Percentiles rank a stretch among this genome's conserved stretches.
phyloP scores from a whole-genome alignment of 306 rosid species.

The Alnus glutinosa region DNA sequence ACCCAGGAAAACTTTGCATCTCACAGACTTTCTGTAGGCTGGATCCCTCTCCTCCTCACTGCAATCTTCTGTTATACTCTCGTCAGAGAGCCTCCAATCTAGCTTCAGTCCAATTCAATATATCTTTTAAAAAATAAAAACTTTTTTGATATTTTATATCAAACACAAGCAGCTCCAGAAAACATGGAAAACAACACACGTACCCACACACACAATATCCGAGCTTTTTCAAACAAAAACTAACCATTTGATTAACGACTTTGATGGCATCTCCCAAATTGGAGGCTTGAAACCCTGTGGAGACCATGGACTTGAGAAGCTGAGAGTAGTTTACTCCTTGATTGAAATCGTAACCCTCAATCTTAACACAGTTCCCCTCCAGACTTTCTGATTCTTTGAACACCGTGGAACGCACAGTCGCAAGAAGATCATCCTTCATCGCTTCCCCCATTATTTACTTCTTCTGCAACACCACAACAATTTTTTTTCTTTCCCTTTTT shows the following conservation, averaged over 20 bases:
- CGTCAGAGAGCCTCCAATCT: slow-evolving; percentile 88
- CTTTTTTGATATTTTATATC: not conserved
- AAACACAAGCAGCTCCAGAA: not conserved
- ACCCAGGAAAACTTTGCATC: slow-evolving; percentile 83
- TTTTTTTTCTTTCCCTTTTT: too few species aligned
- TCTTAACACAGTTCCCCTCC: slow-evolving; percentile 50
- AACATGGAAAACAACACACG: too few species aligned
- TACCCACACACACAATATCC: too few species aligned
- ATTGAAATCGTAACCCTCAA: slow-evolving; percentile 87
- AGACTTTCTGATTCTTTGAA: slow-evolving; percentile 74
- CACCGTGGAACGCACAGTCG: slow-evolving; percentile 50
- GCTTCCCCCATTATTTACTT: slow-evolving; percentile 37
- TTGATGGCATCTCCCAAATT: slow-evolving; percentile 76
- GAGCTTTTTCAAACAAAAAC: slow-evolving; percentile 1
- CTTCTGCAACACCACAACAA: not conserved
- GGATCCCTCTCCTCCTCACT: slow-evolving; percentile 52
- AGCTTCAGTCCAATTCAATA: slow-evolving; percentile 53
- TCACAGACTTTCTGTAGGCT: slow-evolving; percentile 49
- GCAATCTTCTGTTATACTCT: slow-evolving; percentile 56
- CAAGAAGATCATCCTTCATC: slow-evolving; percentile 34
- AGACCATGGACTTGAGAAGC: slow-evolving; percentile 59
- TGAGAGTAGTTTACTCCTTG: slow-evolving; percentile 60
- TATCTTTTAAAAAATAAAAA: not conserved
- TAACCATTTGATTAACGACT: slow-evolving; percentile 78
- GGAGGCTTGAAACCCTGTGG: slow-evolving; percentile 93